phyloP scores from a whole-genome alignment of 257 asterid genomes.

The Solanum chmielewskii region DNA sequence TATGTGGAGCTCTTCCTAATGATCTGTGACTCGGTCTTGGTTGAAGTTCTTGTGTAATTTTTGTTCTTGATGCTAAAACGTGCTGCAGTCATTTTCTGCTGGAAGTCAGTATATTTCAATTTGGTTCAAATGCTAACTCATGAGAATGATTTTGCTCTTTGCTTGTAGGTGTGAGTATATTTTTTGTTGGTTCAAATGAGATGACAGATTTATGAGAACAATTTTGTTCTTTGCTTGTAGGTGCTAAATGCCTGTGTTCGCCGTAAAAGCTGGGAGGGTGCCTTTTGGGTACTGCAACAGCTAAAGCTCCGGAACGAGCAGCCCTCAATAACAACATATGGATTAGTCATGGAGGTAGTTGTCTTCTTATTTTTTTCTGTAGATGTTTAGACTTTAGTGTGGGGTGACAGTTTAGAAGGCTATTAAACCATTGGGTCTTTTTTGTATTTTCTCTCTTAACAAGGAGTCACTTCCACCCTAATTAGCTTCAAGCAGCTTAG shows the following conservation, averaged over 20 bases:
- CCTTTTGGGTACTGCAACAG: slow-evolving; percentile 96
- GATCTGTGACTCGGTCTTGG: background rate
- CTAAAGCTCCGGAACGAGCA: slow-evolving; percentile 43
- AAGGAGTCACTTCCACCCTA: background rate
- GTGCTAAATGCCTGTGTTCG: slow-evolving; percentile 85
- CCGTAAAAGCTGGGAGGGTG: slow-evolving; percentile 91
- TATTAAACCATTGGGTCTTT: background rate
- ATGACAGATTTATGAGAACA: background rate
- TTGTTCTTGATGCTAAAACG: background rate
- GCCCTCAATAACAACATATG: slow-evolving; percentile 78
- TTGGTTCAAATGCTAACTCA: background rate
- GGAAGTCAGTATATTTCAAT: background rate
- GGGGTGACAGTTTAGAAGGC: background rate
- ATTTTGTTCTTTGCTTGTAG: slow-evolving; percentile 20
- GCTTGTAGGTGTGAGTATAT: slow-evolving; percentile 26
- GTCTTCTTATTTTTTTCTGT: background rate
- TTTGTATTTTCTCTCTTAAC: background rate
- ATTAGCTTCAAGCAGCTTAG: background rate
- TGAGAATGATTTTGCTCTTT: background rate
- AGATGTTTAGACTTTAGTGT: background rate
- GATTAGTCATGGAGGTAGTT: slow-evolving; percentile 88
- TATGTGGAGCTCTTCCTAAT: background rate
- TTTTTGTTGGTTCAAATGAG: background rate
- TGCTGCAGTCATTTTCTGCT: background rate
- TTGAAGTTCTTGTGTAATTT: background rate